Evolutionary conservation across 768 basidiomycete genomes (phyloP).

Genomic region (Tulasnella sp.): DNA sequence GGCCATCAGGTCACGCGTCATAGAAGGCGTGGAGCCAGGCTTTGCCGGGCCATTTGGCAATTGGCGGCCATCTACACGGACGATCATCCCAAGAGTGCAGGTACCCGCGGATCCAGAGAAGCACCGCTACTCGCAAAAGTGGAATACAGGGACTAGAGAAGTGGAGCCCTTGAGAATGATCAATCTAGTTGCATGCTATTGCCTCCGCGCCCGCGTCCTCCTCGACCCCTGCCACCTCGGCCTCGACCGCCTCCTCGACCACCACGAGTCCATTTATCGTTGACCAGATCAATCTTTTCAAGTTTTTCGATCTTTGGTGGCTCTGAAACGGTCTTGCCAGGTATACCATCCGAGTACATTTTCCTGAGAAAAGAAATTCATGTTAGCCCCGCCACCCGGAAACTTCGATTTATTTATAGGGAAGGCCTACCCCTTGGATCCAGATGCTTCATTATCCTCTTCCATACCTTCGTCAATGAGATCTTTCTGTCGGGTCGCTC

Average conservation of each 20-base stretch:
- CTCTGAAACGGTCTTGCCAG: conserved; percentile 10
- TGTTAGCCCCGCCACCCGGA: not conserved
- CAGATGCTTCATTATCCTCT: conserved; percentile 1
- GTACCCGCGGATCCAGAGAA: not conserved
- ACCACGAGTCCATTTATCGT: conserved; percentile 21
- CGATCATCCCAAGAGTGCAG: not conserved
- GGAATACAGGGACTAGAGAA: not conserved
- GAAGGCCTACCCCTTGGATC: conserved; percentile 18
- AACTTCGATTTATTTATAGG: not conserved
- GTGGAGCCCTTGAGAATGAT: not conserved
- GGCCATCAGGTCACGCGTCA: not conserved
- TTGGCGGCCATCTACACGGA: not conserved
- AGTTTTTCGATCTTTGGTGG: conserved; percentile 20
- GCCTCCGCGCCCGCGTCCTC: conserved; percentile 8
- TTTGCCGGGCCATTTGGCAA: not conserved
- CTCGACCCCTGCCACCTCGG: conserved; percentile 7
- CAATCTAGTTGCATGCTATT: conserved; percentile 21
- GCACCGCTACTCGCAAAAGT: not conserved
- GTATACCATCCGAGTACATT: conserved; percentile 25
- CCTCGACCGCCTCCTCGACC: conserved; percentile 21
- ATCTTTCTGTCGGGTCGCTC: not conserved
- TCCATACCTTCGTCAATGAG: not conserved
- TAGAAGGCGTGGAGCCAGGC: not conserved
- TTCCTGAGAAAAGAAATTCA: conserved; percentile 3
- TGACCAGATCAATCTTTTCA: not conserved